phyloP scores from a whole-genome alignment of 176 grass and related monocot genomes.

The Eragrostis nindensis region DNA sequence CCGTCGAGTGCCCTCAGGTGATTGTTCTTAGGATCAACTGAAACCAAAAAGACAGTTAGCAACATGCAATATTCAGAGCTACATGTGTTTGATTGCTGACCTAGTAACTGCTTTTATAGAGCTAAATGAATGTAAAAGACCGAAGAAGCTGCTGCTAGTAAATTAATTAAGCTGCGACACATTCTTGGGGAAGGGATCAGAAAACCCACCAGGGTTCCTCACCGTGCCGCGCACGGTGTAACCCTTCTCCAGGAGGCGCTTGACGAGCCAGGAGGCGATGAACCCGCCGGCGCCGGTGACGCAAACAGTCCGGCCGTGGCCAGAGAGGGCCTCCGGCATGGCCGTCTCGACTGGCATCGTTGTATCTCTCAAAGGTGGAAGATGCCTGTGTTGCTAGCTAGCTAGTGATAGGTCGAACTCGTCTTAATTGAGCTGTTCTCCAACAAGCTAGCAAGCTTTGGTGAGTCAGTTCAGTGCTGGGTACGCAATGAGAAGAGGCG shows the following conservation, averaged over 20 bases:
- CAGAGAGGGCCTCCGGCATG: conserved; percentile 20
- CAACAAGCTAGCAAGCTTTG: background rate
- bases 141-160: background rate
- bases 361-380: no score
- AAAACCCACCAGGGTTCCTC: conserved; percentile 62
- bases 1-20: conserved; percentile 52
- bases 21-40: conserved; percentile 63
- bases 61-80: background rate
- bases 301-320: conserved; percentile 62
- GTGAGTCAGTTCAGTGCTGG: background rate
- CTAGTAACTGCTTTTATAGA: no score
- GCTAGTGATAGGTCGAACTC: background rate
- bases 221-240: conserved; percentile 84
- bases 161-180: no score
- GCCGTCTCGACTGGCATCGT: conserved; percentile 32
- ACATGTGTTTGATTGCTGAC: no score
- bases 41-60: background rate
- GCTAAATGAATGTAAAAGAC: background rate
- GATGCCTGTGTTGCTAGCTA: background rate
- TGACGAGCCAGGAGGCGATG: conserved; percentile 96
- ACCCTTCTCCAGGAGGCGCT: conserved; percentile 71
- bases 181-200: background rate
- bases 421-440: background rate
- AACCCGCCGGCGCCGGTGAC: conserved; percentile 93
- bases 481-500: background rate